Evolutionary conservation across 306 rosid species (phyloP), one percentile per base, ranked within the genome.

Genomic region (Quercus parvula): DNA sequence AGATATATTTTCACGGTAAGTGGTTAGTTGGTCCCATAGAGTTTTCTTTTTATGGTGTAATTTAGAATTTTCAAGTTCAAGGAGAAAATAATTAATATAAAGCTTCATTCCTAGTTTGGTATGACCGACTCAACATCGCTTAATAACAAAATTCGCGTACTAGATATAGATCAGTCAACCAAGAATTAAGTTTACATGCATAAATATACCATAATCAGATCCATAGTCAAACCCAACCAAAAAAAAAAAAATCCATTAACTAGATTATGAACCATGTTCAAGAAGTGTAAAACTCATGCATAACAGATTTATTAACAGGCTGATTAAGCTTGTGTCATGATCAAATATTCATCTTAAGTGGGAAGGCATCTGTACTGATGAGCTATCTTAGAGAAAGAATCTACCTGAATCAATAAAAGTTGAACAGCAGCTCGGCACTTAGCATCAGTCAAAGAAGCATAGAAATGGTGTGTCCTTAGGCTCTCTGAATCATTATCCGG

Each of bases 381-480:
- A 58, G 73, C 28, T 73, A 35, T 66, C 70, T 73, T 38, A 79
- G 41, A 77, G 67, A 49, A 33, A 81, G 79, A 86, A 84, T 80
- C 55, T 86, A 93, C 99, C 99, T 96, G 98, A 80, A 96, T 93
- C 89, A 93, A 62, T 81, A 96, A 88, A 84, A 96, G 91, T 84
- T 96, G 97, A 87, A 96, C 98, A 77, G 98, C 94, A 74, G 98
- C 96, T 83, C 98, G 92, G 83, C 99, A 88, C 82, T 93, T 96
- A 12, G 90, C 93, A 70, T 93, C 92, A 35, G 93, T 81, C 67
- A 93, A 79, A 82, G 87, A 84, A 70, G 89, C 87, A 81, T 85
- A 90, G 31, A 96, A 69, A 75, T 62, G 90, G 38, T 74, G 87
- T 51, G 44, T 75, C 73, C 86, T 83, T 75, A 24, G 67, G 82